Evolutionary conservation across 495 filamentous ascomycete species (phyloP), one percentile per base, ranked within the genome.

Genomic region (Daldinia vernicosa): DNA sequence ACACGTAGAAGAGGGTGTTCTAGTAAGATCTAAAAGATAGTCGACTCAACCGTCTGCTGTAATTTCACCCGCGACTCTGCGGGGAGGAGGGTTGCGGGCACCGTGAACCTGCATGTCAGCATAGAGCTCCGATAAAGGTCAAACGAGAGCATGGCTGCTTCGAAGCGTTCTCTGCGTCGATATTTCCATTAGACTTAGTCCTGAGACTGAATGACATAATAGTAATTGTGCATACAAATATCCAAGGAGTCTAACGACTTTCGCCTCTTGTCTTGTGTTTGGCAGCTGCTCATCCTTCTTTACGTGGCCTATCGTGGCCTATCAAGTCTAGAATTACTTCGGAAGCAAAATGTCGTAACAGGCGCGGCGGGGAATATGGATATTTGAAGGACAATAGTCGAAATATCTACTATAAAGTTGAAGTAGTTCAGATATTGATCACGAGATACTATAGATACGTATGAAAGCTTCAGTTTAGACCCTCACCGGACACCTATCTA

Each of bases 81-180:
- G 24, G 27, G 26, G 1, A 60, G 40, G 5, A 76, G 43, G 4
- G 45, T 15, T 7, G 57, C 6, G 0, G 77, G 71, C 7, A 78
- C 61, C 17, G 61, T 15, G 51, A 77, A 81, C 11, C 77, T 76
- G 55, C 75, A 77, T 3, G 75, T 78, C 15, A 80, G 73, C 57
- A 78, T 74, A 0, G 79, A 76, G 61, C 74, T 76, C 27, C 66
- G 60, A 64, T 81, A 80, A 15, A 81, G 69, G 28, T 71, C 75
- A 17, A 81, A 40, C 3, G 69, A 68, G 27, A 75, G 71, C 61
- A 79, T 66, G 35, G 79, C 64, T 6, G 63, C 66, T 47, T 76
- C 58, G 47, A 69, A 72, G 24, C 68, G 69, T 37, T 76, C 74
- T 4, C 74, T 76, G 15, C n/a, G n/a, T 17, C 17, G 39, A 40